Evolutionary conservation across 345 rosid genomes (phyloP).

Genomic region (Excoecaria cochinchinensis): DNA sequence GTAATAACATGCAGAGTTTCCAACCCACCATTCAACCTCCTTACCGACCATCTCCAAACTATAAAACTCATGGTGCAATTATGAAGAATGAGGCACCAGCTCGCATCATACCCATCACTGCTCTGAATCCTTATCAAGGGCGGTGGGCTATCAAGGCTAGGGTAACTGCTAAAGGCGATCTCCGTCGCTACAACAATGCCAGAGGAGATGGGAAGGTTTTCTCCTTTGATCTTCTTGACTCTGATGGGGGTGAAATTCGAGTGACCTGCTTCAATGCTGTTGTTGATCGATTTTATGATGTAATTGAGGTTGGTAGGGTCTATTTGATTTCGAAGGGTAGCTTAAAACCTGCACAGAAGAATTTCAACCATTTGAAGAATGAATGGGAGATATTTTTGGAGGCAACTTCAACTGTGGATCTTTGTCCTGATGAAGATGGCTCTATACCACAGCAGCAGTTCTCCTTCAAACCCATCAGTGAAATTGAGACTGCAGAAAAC

Average conservation of each 20-base stretch:
- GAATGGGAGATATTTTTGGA: conserved; percentile 89
- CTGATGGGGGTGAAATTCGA: conserved; percentile 87
- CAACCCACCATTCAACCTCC: conserved; percentile 72
- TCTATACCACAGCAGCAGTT: conserved; percentile 88
- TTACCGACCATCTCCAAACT: conserved; percentile 73
- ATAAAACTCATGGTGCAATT: conserved; percentile 69
- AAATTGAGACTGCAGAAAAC: conserved; percentile 75
- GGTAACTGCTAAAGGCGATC: conserved; percentile 88
- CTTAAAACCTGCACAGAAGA: conserved; percentile 83
- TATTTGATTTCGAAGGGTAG: conserved; percentile 82
- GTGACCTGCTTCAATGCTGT: conserved; percentile 87
- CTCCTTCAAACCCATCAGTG: conserved; percentile 74
- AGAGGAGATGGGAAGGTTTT: conserved; percentile 91
- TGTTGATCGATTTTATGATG: conserved; percentile 75
- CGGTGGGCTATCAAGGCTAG: conserved; percentile 94
- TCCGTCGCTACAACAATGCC: conserved; percentile 82
- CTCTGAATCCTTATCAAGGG: conserved; percentile 89
- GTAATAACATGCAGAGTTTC: conserved; percentile 43
- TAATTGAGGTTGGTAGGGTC: conserved; percentile 73
- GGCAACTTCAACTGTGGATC: conserved; percentile 72
- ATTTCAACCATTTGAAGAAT: conserved; percentile 86
- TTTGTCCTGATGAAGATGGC: conserved; percentile 72
- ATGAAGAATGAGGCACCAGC: conserved; percentile 92
- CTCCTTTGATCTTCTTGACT: conserved; percentile 89
- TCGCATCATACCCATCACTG: conserved; percentile 70